Conservation (phyloP, 2,329 filamentous ascomycete genomes). For the Trichoderma harzianum region DNA sequence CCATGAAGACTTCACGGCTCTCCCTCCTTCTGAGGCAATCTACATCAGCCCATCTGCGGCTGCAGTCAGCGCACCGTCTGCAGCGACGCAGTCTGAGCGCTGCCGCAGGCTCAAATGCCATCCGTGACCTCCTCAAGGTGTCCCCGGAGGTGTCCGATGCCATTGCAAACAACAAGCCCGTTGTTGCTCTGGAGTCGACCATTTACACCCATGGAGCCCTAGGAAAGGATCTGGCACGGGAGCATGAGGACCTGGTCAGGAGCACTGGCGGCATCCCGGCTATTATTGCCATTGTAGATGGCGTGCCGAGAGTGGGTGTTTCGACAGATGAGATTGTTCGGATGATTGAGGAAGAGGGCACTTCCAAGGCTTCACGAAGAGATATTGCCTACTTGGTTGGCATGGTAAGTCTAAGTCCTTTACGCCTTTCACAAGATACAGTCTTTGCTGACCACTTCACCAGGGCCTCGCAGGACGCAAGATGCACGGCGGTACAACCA, state of each 20-base stretch:
- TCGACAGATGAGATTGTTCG: conserved; percentile 66
- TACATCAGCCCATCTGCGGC: neutral
- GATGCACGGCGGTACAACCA: conserved; percentile 86
- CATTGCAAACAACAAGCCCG: conserved; percentile 67
- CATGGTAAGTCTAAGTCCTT: conserved; percentile 51
- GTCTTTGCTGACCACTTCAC: neutral
- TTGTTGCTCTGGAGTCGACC: conserved; percentile 91
- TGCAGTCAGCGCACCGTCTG: neutral
- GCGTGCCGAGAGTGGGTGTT: conserved; percentile 78
- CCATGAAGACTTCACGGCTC: conserved; percentile 18
- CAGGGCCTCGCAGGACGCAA: conserved; percentile 63
- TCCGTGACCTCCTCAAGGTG: conserved; percentile 55
- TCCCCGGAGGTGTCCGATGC: conserved; percentile 83
- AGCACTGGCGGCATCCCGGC: conserved; percentile 80
- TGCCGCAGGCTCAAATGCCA: conserved; percentile 26
- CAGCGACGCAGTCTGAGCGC: conserved; percentile 13
- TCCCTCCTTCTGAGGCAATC: neutral
- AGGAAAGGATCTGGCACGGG: conserved; percentile 67
- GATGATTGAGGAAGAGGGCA: conserved; percentile 65
- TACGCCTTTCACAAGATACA: neutral
- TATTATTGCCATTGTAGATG: conserved; percentile 83
- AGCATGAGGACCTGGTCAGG: conserved; percentile 81
- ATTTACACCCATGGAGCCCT: conserved; percentile 95
- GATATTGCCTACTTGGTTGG: conserved; percentile 82
- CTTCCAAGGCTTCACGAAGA: conserved; percentile 80